Conservation (phyloP, 179 eudicot genomes). For the Silene vulgaris region DNA sequence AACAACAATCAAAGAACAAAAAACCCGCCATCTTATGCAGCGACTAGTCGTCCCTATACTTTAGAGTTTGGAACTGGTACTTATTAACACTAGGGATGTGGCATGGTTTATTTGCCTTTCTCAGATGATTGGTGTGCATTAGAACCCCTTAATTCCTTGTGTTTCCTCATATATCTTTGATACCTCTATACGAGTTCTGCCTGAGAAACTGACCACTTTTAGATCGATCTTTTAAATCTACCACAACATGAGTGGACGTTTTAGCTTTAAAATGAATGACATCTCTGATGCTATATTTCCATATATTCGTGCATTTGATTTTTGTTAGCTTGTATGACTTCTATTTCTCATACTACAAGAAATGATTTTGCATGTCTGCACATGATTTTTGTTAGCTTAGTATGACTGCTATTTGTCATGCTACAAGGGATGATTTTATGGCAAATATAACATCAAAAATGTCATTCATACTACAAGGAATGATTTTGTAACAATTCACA, state of each 20-base stretch:
- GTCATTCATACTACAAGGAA: neutral
- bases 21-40: neutral
- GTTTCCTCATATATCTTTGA: neutral
- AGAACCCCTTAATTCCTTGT: neutral
- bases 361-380: too few species aligned
- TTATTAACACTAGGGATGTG: neutral
- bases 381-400: neutral
- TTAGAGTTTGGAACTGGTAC: neutral
- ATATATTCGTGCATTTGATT: neutral
- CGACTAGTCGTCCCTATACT: neutral
- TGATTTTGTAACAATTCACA: neutral
- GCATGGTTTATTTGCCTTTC: neutral
- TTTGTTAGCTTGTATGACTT: neutral
- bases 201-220: neutral
- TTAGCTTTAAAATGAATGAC: neutral
- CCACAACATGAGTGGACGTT: neutral
- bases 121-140: slow-evolving; percentile 4
- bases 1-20: neutral
- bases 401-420: neutral
- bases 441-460: neutral
- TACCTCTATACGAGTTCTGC: neutral
- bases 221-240: neutral
- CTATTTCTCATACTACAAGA: neutral
- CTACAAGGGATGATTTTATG: neutral
- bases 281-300: neutral